A percentile compares a stretch with the other conserved stretches of the same genome.
phyloP scores from a whole-genome alignment of 2,329 filamentous ascomycete species.

The Ophiostoma australiae region DNA sequence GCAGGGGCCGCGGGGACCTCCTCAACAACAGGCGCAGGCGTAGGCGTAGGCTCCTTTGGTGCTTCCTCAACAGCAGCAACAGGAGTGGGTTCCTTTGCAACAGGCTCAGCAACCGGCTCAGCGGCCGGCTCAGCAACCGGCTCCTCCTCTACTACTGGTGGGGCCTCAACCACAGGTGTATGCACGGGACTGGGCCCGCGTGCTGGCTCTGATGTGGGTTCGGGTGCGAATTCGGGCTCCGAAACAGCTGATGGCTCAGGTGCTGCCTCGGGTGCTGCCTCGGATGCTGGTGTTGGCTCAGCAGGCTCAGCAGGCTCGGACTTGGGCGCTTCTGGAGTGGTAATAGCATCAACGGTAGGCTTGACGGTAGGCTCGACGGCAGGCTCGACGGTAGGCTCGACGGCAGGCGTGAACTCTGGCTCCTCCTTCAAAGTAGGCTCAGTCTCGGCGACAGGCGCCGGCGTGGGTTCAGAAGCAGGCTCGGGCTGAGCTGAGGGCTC shows the following conservation, averaged over 20 bases:
- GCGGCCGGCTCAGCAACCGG: background rate
- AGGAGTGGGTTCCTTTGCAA: background rate
- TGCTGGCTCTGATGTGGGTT: background rate
- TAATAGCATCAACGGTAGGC: background rate
- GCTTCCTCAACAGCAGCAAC: slow-evolving; percentile 7
- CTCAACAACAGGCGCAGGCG: background rate
- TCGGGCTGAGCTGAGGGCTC: background rate
- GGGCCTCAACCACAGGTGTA: background rate
- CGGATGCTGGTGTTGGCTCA: background rate
- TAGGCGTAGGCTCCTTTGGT: background rate
- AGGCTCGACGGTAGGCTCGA: background rate
- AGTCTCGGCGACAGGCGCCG: background rate
- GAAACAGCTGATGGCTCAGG: background rate
- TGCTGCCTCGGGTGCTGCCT: background rate
- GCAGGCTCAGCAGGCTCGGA: background rate
- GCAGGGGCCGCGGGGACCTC: background rate
- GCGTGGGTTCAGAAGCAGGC: background rate
- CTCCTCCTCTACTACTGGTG: background rate
- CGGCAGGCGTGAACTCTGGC: background rate
- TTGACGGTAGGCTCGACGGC: background rate
- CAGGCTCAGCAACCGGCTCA: too few species aligned
- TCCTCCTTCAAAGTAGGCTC: background rate
- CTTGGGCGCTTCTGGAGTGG: background rate
- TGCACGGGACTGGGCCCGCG: background rate
- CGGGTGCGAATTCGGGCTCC: background rate